These are phyloP conservation scores for Chimonanthus praecox DNA, from an alignment of 164 flowering plant genomes.

Conservation along the genomic window DNA sequence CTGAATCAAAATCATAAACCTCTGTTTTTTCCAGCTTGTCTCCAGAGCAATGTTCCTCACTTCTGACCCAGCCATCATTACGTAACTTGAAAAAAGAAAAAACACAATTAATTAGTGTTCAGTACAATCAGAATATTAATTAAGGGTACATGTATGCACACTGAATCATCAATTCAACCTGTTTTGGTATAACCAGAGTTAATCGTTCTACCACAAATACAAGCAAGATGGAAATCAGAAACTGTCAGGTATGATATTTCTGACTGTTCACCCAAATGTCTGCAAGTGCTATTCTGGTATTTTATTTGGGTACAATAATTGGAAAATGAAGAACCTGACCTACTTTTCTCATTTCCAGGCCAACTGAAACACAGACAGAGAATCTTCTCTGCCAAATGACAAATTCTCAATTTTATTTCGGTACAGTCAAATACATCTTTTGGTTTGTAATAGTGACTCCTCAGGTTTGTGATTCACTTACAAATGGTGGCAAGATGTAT, in stretches of 20 bases:
- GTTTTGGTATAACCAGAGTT: not conserved
- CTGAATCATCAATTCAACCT: not conserved
- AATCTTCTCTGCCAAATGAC: not conserved
- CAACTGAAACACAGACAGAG: not conserved
- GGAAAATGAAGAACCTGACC: not conserved
- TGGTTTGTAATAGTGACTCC: not conserved
- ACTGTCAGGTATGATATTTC: not conserved
- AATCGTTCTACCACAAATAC: not conserved
- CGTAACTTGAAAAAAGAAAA: constrained; percentile 33
- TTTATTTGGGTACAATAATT: not conserved
- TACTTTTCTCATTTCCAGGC: not conserved
- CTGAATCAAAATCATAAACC: constrained; percentile 17
- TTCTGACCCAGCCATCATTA: constrained; percentile 21
- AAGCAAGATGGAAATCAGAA: not conserved
- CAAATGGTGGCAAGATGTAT: constrained; percentile 64
- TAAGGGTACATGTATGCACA: not conserved
- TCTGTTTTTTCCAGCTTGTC: constrained; percentile 13
- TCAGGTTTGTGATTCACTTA: constrained; percentile 34
- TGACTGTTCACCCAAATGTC: not conserved
- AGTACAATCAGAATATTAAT: not conserved
- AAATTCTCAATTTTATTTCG: not conserved
- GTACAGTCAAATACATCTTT: not conserved
- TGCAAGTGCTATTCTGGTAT: not conserved
- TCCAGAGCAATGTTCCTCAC: constrained; percentile 20
- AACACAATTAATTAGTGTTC: not conserved